phyloP scores from a whole-genome alignment of 129 eudicot species.

The Calendula officinalis region DNA sequence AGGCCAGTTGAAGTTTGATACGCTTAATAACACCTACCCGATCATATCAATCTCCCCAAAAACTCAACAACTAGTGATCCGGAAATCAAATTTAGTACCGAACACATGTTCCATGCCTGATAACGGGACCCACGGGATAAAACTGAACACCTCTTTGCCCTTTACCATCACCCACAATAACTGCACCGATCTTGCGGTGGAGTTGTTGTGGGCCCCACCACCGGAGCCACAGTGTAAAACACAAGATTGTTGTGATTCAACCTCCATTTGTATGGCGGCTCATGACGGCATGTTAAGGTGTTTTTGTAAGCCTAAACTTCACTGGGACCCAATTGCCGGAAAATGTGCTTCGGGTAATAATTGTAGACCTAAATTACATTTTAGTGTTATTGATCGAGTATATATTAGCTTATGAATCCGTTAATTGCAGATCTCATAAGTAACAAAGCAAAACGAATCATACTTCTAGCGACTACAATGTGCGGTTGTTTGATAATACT shows the following conservation, averaged over 20 bases:
- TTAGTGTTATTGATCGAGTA: not conserved
- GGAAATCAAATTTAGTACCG: constrained; percentile 29
- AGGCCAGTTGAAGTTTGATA: constrained; percentile 42
- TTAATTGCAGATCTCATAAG: constrained; percentile 22
- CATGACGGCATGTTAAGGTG: constrained; percentile 35
- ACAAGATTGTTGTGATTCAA: constrained; percentile 27
- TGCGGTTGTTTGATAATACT: constrained; percentile 15
- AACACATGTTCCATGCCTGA: constrained; percentile 45
- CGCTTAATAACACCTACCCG: constrained; percentile 41
- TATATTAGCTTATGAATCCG: not conserved
- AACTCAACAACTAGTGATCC: constrained; percentile 41
- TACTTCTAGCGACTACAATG: constrained; percentile 14
- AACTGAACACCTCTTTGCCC: constrained; percentile 38
- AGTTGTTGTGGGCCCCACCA: constrained; percentile 57
- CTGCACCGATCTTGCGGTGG: constrained; percentile 57
- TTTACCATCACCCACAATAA: constrained; percentile 50
- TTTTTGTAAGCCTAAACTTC: constrained; percentile 43
- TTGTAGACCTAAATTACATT: not conserved
- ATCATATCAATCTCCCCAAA: constrained; percentile 44
- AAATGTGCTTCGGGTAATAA: constrained; percentile 29
- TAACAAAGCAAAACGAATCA: constrained; percentile 4
- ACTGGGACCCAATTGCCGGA: constrained; percentile 53
- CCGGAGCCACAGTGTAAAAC: constrained; percentile 45
- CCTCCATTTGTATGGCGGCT: constrained; percentile 21
- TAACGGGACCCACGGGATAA: constrained; percentile 31